Conservation (phyloP, 495 filamentous ascomycete genomes). For the Aspergillus sclerotiicarbonarius region DNA sequence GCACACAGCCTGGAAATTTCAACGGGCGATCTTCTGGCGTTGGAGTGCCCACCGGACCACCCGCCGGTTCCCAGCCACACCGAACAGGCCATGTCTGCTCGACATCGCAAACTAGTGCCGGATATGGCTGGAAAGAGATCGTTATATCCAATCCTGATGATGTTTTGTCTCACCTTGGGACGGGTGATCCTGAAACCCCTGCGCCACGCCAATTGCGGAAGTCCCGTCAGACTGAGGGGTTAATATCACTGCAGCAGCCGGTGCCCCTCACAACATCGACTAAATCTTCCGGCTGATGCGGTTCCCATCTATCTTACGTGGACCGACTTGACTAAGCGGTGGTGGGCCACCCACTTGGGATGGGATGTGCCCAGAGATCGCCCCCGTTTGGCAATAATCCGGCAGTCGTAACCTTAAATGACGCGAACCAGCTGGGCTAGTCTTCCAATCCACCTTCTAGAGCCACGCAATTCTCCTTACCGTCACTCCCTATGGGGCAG, state of each 20-base stretch:
- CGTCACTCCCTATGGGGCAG: background rate
- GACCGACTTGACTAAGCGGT: background rate
- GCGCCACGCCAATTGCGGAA: too few relatives aligned
- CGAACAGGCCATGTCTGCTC: background rate
- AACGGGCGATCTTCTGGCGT: constrained; percentile 6
- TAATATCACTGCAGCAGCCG: too few relatives aligned
- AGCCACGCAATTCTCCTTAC: background rate
- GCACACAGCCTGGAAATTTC: background rate
- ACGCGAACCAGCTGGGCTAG: background rate
- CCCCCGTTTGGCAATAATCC: background rate
- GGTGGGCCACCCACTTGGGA: background rate
- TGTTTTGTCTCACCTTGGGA: too few relatives aligned
- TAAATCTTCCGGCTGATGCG: background rate
- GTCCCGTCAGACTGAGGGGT: too few relatives aligned
- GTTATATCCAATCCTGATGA: background rate
- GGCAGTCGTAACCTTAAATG: background rate
- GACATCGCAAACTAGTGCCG: background rate
- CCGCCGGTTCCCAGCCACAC: background rate
- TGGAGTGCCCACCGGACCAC: background rate
- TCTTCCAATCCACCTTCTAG: background rate
- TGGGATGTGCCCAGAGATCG: background rate
- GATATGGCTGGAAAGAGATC: background rate
- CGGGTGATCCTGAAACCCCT: too few relatives aligned
- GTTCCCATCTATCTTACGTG: background rate
- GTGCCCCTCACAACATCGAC: background rate